These are phyloP conservation scores for Trifolium repens DNA, from an alignment of 306 rosid genomes.

Conservation along the genomic window DNA sequence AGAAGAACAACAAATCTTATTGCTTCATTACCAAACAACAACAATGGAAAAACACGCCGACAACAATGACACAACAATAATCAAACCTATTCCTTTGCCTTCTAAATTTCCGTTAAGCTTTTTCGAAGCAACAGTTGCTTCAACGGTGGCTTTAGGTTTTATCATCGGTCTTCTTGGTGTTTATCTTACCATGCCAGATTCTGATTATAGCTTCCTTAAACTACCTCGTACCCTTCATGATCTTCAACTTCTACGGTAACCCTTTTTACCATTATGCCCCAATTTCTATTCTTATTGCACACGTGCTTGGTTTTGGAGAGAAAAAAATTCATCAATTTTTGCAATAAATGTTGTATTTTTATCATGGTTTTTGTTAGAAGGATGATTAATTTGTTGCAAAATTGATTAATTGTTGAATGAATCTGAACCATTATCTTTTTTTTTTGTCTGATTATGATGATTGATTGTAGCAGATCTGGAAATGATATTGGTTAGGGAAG, in stretches of 20 bases:
- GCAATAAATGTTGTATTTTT: neutral
- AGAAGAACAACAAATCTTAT: neutral
- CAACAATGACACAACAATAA: constrained; percentile 12
- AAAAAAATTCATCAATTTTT: neutral
- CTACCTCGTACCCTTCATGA: constrained; percentile 86
- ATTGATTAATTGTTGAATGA: constrained; percentile 9
- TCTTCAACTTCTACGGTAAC: constrained; percentile 74
- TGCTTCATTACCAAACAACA: neutral
- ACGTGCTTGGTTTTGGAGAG: neutral
- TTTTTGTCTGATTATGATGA: constrained; percentile 20
- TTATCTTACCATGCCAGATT: constrained; percentile 85
- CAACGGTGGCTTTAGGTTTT: constrained; percentile 67
- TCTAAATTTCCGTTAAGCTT: constrained; percentile 61
- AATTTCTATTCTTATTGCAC: neutral
- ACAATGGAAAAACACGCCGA: constrained; percentile 45
- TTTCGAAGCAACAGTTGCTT: constrained; percentile 72
- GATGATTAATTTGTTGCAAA: neutral
- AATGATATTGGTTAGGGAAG: neutral
- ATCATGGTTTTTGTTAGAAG: neutral
- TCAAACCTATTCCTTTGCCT: constrained; percentile 9
- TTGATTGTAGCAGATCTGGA: constrained; percentile 39
- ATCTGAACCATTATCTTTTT: neutral
- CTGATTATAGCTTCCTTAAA: constrained; percentile 98
- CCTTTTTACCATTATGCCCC: neutral
- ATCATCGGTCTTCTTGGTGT: constrained; percentile 61